These are phyloP conservation scores for Apiotrichum siamense DNA, from an alignment of 1,284 basidiomycete genomes.

Conservation along the genomic window DNA sequence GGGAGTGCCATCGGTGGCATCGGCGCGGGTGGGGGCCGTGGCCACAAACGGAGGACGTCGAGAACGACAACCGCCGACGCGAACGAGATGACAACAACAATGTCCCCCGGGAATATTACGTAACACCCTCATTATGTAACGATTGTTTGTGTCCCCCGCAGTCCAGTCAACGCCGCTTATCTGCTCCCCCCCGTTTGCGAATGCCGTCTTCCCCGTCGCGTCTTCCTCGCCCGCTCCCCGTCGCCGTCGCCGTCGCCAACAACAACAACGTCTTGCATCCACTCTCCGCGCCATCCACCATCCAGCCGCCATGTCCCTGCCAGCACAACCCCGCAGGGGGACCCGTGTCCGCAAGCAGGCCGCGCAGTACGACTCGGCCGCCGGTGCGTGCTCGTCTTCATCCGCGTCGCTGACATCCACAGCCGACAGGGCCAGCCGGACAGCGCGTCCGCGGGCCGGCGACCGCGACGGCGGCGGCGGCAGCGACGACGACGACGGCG, in stretches of 20 bases:
- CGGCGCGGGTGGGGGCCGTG: no score
- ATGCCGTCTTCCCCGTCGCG: constrained; percentile 3
- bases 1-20: no score
- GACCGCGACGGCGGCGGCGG: not conserved
- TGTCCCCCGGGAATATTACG: no score
- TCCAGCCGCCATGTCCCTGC: constrained; percentile 22
- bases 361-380: constrained; percentile 24
- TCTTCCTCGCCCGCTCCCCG: no score
- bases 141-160: no score
- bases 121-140: no score
- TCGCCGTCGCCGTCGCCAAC: not conserved
- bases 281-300: constrained; percentile 1
- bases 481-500: not conserved
- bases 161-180: no score
- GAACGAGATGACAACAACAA: no score
- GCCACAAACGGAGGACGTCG: no score
- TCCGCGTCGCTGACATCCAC: no score
- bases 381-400: not conserved
- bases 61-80: no score
- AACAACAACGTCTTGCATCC: not conserved
- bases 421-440: no score
- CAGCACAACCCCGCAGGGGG: constrained; percentile 34
- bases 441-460: not conserved
- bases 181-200: constrained; percentile 9
- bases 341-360: constrained; percentile 33